Base-by-base conservation (phyloP, 1,284 basidiomycete species). In the Ceratorhiza oryzae-sativae region DNA sequence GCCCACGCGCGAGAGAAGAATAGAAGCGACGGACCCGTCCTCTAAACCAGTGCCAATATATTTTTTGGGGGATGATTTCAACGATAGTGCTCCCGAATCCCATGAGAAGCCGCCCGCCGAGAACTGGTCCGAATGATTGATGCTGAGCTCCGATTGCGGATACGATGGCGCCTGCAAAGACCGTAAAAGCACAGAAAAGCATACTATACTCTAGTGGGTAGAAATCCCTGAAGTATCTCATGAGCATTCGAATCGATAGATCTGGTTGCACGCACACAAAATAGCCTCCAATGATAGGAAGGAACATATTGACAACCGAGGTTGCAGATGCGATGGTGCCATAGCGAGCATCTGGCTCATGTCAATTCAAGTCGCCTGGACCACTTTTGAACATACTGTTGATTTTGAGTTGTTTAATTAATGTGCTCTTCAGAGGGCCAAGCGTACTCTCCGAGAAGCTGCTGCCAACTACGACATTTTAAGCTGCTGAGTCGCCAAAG, bases 51-150 rank as follows among this genome's bases (percentile, higher is more conserved):
- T 51, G 61, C 13, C 48, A 51, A 20, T 51, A 62, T 62, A 62
- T 62, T 42, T 62, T 62, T 23, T 62, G 60, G 9, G 60, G 60
- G 25, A 62, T 62, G n/a, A 62, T 62, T 23, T 62, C 60, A n/a
- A 62, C 48, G 25, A 62, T 48, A 25, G 60, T 48, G 20, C 60
- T 62, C 25, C 60, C 60, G 41, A 62, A 46, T 20, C 60, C 60
- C 60, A 62, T 62, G n/a, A 62, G 60, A 25, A 62, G 42, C 18
- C 60, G 60, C 25, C 60, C 60, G 42, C 42, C 60, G 25, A 62
- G 42, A 45, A 62, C 60, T 30, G 60, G 60, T 2, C 60, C 60
- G 23, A 62, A 62, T 10, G 30, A 42, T 23, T 45, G 23, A 30
- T 48, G 60, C 10, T 62, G 60, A 9, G 60, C 60, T 48, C 60